Base-by-base conservation (phyloP, 306 rosid genomes). In the Castanea crenata region DNA sequence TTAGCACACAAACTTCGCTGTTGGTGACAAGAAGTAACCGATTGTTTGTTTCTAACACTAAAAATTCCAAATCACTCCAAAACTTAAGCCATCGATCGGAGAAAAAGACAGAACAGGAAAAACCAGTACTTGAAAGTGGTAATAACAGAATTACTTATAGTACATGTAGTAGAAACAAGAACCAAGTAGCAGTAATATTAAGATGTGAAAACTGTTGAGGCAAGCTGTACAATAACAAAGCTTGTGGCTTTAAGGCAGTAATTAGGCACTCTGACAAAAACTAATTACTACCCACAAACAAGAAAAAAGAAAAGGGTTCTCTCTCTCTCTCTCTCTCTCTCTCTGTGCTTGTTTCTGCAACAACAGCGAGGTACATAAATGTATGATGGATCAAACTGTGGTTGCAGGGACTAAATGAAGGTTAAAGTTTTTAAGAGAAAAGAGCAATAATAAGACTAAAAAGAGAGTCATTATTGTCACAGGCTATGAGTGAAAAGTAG, bases 181-280 rank as follows among this genome's bases (percentile, higher is more conserved):
- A 55, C 54, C 56, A 21, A 81, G 87, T 78, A 80, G 79, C 77
- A 80, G 88, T 81, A 81, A 75, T 68, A 78, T 84, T 88, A 49
- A 71, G 91, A 89, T 86, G 92, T 73, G 85, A 85, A 85, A 38
- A 38, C 46, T 38, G 46, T 7, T 7, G 8, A 38, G 46, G 46
- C 46, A 85, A 78, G 79, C 51, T 71, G 80, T 76, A 76, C 83
- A 62, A 82, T 78, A 62, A 12, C 79, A 82, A 82, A 67, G 80
- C 19, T 75, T 74, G 77, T 80, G 86, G 83, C 88, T 49, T 49
- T 84, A 89, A 73, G 65, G 82, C 87, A 86, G 92, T 90, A 92
- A 92, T 81, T 87, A 83, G 80, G 62, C 8, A 20, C 49, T 81
- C 98, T 91, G 98, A 93, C 93, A 91, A 65, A 78, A 89, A 88